Conservation (phyloP, 2,329 filamentous ascomycete species). For the Hymenoscyphus scutula region DNA sequence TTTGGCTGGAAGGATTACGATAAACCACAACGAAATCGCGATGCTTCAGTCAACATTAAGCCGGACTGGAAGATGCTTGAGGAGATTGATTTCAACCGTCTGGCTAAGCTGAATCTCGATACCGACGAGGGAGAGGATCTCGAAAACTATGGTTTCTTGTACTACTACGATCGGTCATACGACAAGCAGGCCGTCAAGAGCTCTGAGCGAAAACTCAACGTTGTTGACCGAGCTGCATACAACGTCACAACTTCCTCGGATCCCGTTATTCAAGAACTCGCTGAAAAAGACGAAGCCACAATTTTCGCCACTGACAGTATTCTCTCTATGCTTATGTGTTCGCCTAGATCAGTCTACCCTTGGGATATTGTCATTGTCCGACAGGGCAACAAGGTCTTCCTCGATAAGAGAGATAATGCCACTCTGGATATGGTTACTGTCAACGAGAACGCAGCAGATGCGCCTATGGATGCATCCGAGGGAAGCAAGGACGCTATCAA, state of each 20-base stretch:
- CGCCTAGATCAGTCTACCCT: slow-evolving; percentile 92
- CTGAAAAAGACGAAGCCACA: slow-evolving; percentile 92
- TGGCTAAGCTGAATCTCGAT: slow-evolving; percentile 93
- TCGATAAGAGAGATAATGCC: slow-evolving; percentile 96
- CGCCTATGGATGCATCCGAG: slow-evolving; percentile 86
- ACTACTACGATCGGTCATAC: slow-evolving; percentile 95
- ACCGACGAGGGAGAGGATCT: slow-evolving; percentile 93
- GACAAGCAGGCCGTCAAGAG: slow-evolving; percentile 92
- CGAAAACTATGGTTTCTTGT: slow-evolving; percentile 93
- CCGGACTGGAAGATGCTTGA: slow-evolving; percentile 93
- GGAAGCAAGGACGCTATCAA: slow-evolving; percentile 94
- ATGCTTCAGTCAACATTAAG: slow-evolving; percentile 94
- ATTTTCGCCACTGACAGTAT: slow-evolving; percentile 98
- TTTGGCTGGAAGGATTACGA: slow-evolving; percentile 99
- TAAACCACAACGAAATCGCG: slow-evolving; percentile 93
- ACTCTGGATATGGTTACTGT: slow-evolving; percentile 96
- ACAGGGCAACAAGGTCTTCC: slow-evolving; percentile 94
- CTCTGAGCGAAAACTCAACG: slow-evolving; percentile 80
- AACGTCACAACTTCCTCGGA: slow-evolving; percentile 97
- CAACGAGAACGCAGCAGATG: slow-evolving; percentile 97
- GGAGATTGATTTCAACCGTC: slow-evolving; percentile 96
- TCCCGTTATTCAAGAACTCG: slow-evolving; percentile 93
- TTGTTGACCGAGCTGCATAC: slow-evolving; percentile 92
- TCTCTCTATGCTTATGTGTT: slow-evolving; percentile 98
- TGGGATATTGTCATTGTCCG: slow-evolving; percentile 96